Base-by-base conservation (phyloP, 768 basidiomycete species). In the Phylloporus sp. region DNA sequence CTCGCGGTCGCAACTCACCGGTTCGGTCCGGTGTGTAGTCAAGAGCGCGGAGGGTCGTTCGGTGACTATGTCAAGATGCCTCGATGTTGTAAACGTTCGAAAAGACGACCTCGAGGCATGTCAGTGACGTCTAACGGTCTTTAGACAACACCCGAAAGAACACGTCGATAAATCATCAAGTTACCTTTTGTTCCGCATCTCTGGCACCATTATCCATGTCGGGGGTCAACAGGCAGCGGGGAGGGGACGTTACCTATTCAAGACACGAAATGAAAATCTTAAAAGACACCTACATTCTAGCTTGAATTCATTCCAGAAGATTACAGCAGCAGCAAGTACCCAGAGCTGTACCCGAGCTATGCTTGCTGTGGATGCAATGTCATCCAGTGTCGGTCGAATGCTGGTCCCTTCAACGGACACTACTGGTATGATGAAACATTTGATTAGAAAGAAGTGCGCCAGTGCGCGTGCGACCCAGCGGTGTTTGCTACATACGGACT, bases 281-380 rank as follows among this genome's bases (percentile, higher is more conserved):
- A 23, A 9, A 33, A n/a, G 24, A 27, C 24, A 10, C 27, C 13
- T 14, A 6, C 13, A 4, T 7, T 15, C 9, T 28, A 14, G 10
- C n/a, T 15, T 21, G 41, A 14, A 3, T 14, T 38, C 29, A 18
- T 21, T 37, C 24, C 4, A 21, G 35, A 20, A 33, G 10, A 53
- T 13, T 35, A 33, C 36, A 27, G 50, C 41, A 23, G 17, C 9
- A n/a, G n/a, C n/a, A n/a, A n/a, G n/a, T n/a, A n/a, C n/a, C n/a
- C n/a, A n/a, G n/a, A n/a, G 55, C 58, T 59, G 49, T 58, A 58
- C 52, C 7, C 2, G 6, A 8, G 52, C 58, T 55, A 53, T 61
- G 15, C n/a, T 11, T 47, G 56, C 47, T 58, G 52, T 55, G 42
- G 4, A 6, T 10, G 38, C 15, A 29, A 37, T 31, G 41, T 6